Base-by-base conservation (phyloP, 2,329 filamentous ascomycete genomes). In the Beauveria medogensis region DNA sequence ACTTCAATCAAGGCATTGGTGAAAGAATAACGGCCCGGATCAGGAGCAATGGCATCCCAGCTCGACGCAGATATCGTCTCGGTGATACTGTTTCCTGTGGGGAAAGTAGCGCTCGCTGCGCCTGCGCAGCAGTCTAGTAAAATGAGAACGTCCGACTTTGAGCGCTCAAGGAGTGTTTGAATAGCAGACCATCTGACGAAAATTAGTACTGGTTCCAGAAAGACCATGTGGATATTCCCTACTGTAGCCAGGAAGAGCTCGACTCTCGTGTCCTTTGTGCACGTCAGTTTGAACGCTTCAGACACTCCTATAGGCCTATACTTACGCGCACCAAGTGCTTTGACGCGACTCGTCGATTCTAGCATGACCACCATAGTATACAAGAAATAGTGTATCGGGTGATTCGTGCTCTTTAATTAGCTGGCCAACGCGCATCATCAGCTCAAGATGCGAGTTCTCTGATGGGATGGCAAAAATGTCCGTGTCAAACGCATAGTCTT, bases 51-150 rank as follows among this genome's bases (percentile, higher is more conserved):
- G 48, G 82, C 81, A 62, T 85, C 82, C 82, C 82, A 85, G 57
- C 82, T 84, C 2, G 82, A 85, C 4, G 82, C 82, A 5, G 82
- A 85, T 64, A 85, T 85, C 9, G 82, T 84, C 70, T 85, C 82
- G 3, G 82, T 85, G 65, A 83, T 83, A 68, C 81, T 84, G 64
- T 78, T 78, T 20, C 82, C 82, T 20, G 77, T 83, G 5, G 81
- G 79, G 56, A 84, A 84, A 0, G 82, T 83, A 16, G 82, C 82
- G 63, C 82, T 84, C 50, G 82, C 82, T 46, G 82, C 82, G 14
- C 82, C 82, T 7, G 82, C 82, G 66, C 82, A 85, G 65, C 82
- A 85, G 67, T 85, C 82, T 16, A 85, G 70, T 0, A 85, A 73
- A 59, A 85, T 84, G 55, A 85, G 71, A 18, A 82, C 80, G 68